phyloP scores from a whole-genome alignment of 768 basidiomycete genomes.

The Phanerochaete carnosa region DNA sequence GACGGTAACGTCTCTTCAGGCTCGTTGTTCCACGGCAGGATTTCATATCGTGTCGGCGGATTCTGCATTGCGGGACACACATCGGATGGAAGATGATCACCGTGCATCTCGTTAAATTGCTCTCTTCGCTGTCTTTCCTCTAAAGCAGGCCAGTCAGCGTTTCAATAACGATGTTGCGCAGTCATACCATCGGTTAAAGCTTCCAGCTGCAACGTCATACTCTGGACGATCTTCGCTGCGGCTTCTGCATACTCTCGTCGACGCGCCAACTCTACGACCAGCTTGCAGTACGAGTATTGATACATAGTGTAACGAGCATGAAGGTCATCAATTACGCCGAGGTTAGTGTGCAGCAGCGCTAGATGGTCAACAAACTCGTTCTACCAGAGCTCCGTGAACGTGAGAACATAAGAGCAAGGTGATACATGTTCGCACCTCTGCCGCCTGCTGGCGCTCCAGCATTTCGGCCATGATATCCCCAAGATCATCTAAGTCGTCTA shows the following conservation, averaged over 20 bases:
- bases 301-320: constrained; percentile 67
- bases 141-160: constrained; percentile 25
- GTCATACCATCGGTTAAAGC: constrained; percentile 61
- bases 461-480: constrained; percentile 80
- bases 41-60: constrained; percentile 69
- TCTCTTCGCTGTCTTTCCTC: constrained; percentile 66
- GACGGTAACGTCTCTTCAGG: constrained; percentile 56
- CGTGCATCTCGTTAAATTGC: constrained; percentile 72
- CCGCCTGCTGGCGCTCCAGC: constrained; percentile 61
- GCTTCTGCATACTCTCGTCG: constrained; percentile 64
- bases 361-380: constrained; percentile 51
- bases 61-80: constrained; percentile 77
- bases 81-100: constrained; percentile 72
- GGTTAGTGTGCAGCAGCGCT: constrained; percentile 53
- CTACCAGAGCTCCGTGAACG: constrained; percentile 28
- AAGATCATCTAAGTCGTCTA: constrained; percentile 72
- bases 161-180: background rate
- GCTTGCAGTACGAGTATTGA: constrained; percentile 68
- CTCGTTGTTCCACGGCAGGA: constrained; percentile 56
- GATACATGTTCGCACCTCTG: constrained; percentile 48
- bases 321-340: constrained; percentile 60
- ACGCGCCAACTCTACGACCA: constrained; percentile 70
- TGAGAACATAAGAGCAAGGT: background rate
- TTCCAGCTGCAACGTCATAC: constrained; percentile 62
- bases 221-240: constrained; percentile 59